Percentiles rank a stretch among this genome's conserved stretches.
Conservation (phyloP, 2,329 filamentous ascomycete genomes). For the Aspergillus awamori region DNA sequence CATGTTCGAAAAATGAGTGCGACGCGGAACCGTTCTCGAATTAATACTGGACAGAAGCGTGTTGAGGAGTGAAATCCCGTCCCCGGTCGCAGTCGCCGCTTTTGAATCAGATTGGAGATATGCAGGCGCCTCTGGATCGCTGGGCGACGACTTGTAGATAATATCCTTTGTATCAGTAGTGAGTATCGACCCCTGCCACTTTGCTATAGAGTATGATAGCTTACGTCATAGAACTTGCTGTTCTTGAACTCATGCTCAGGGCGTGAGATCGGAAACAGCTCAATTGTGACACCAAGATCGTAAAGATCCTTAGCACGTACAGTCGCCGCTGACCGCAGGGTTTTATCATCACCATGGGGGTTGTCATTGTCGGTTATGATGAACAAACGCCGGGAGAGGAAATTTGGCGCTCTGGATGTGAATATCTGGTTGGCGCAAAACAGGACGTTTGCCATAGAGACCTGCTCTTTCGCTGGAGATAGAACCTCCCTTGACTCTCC, state of each 20-base stretch:
- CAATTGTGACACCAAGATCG: conserved; percentile 87
- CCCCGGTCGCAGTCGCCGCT: conserved; percentile 67
- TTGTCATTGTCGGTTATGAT: conserved; percentile 93
- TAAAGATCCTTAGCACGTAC: conserved; percentile 93
- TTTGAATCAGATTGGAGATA: conserved; percentile 53
- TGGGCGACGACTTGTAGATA: conserved; percentile 74
- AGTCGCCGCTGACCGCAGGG: conserved; percentile 72
- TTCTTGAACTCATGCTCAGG: conserved; percentile 75
- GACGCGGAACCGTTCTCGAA: conserved; percentile 82
- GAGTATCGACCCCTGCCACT: neutral
- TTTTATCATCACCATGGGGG: conserved; percentile 74
- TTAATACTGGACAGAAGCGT: conserved; percentile 85
- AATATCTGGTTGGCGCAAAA: conserved; percentile 98
- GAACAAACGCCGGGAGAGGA: conserved; percentile 89
- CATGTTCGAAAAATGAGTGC: conserved; percentile 84
- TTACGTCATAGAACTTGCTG: conserved; percentile 86
- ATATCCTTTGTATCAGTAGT: conserved; percentile 67
- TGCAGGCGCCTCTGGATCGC: conserved; percentile 68
- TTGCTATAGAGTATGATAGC: neutral
- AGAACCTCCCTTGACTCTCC: conserved; percentile 71
- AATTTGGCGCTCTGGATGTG: conserved; percentile 91
- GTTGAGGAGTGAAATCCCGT: conserved; percentile 76
- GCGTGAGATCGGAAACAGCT: conserved; percentile 84
- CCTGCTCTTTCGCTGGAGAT: conserved; percentile 67
- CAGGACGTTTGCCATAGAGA: conserved; percentile 84